Conservation (phyloP, 2,329 filamentous ascomycete species). For the Cladophialophora psammophila region DNA sequence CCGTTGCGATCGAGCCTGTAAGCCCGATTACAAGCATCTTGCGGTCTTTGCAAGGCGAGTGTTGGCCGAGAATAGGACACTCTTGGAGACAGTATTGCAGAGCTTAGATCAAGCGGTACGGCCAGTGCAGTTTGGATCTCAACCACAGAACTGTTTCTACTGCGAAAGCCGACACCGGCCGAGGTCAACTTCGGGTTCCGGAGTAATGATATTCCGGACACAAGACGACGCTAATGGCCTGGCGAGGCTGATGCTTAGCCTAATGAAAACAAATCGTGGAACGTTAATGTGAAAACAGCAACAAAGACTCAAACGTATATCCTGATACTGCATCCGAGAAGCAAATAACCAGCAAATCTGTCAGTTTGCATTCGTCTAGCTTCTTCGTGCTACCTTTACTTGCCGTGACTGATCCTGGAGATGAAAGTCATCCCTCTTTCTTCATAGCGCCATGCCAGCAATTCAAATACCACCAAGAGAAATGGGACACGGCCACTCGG, state of each 20-base stretch:
- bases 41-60: not conserved
- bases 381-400: not conserved
- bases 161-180: slow-evolving; percentile 1
- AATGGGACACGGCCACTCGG: not conserved
- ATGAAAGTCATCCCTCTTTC: not conserved
- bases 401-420: slow-evolving; percentile 1
- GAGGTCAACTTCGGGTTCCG: slow-evolving; percentile 11
- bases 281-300: not conserved
- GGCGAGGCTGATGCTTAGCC: slow-evolving; percentile 21
- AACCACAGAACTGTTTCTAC: not conserved
- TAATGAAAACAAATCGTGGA: slow-evolving; percentile 1
- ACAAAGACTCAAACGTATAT: not conserved
- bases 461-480: slow-evolving; percentile 3
- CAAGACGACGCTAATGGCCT: too few species aligned
- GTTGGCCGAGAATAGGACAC: not conserved
- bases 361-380: not conserved
- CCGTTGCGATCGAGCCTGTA: slow-evolving; percentile 95
- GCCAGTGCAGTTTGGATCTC: not conserved
- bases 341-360: not conserved
- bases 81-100: not conserved
- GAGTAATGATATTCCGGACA: slow-evolving; percentile 7
- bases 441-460: not conserved
- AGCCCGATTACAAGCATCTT: slow-evolving; percentile 92
- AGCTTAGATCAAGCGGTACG: not conserved
- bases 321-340: not conserved